Conservation (phyloP, 768 basidiomycete species). For the Russula brevipes region DNA sequence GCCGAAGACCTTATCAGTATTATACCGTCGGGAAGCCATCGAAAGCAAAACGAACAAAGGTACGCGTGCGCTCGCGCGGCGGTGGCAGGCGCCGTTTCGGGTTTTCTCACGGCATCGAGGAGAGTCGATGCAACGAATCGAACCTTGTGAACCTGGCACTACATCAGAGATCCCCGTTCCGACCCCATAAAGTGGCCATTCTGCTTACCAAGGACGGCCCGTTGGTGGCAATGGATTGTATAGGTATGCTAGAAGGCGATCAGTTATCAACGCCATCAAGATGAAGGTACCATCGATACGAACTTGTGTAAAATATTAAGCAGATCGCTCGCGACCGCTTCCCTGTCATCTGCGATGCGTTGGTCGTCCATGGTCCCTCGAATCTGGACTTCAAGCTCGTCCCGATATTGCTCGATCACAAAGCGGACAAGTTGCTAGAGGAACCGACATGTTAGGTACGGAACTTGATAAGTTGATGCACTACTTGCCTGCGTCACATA, state of each 20-base stretch:
- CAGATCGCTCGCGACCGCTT: constrained; percentile 82
- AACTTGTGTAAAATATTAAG: constrained; percentile 81
- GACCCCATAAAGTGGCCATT: not conserved
- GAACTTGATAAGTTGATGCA: not conserved
- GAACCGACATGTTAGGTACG: constrained; percentile 5
- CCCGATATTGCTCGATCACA: constrained; percentile 87
- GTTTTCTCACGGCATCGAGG: constrained; percentile 77
- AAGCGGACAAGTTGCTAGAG: constrained; percentile 86
- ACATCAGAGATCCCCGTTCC: not conserved
- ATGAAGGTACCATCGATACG: constrained; percentile 20
- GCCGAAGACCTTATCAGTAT: constrained; percentile 2
- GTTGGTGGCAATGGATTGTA: constrained; percentile 87
- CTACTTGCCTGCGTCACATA: constrained; percentile 82
- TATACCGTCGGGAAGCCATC: not conserved
- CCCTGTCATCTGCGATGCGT: constrained; percentile 65
- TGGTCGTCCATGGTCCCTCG: constrained; percentile 61
- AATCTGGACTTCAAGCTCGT: constrained; percentile 69
- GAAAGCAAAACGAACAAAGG: constrained; percentile 53
- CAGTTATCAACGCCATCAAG: not conserved
- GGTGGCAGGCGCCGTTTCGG: constrained; percentile 71
- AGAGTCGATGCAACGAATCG: constrained; percentile 89
- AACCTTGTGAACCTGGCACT: constrained; percentile 75
- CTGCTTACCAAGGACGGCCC: constrained; percentile 67
- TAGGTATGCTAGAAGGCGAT: constrained; percentile 61
- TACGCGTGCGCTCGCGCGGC: constrained; percentile 84